These are phyloP conservation scores for Lindgomyces ingoldianus DNA, from an alignment of 495 filamentous ascomycete species.

Conservation along the genomic window DNA sequence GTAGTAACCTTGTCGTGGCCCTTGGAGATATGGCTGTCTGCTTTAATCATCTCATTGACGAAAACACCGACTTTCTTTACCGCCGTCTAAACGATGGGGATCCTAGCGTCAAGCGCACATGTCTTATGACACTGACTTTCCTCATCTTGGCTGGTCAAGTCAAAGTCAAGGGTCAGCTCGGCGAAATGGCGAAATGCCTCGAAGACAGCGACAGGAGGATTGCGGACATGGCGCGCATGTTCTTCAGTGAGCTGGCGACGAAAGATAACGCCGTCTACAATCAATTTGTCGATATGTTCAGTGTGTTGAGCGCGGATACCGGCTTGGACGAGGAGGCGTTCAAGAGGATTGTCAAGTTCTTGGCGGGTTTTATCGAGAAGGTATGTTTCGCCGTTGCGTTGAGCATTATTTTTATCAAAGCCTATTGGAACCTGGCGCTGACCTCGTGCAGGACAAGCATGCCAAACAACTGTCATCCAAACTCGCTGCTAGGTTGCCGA, in stretches of 20 bases:
- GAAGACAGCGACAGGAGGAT: conserved; percentile 94
- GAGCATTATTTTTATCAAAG: not conserved
- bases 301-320: conserved; percentile 77
- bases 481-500: conserved; percentile 78
- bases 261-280: conserved; percentile 99
- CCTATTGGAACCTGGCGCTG: conserved; percentile 18
- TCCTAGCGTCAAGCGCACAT: conserved; percentile 90
- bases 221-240: conserved; percentile 92
- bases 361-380: conserved; percentile 96
- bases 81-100: conserved; percentile 86
- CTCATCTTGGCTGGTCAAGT: conserved; percentile 96
- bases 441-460: conserved; percentile 80
- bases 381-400: conserved; percentile 53
- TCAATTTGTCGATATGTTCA: conserved; percentile 99
- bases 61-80: conserved; percentile 98
- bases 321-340: conserved; percentile 81
- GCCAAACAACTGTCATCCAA: conserved; percentile 94
- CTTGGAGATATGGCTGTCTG: conserved; percentile 98
- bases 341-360: conserved; percentile 82
- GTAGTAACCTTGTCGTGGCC: conserved; percentile 94
- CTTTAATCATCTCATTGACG: conserved; percentile 98
- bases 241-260: conserved; percentile 93
- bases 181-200: conserved; percentile 98
- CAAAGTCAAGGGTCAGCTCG: conserved; percentile 99
- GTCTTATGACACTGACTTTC: conserved; percentile 98